phyloP scores from a whole-genome alignment of 495 filamentous ascomycete species.

The Aspergillus leporis region DNA sequence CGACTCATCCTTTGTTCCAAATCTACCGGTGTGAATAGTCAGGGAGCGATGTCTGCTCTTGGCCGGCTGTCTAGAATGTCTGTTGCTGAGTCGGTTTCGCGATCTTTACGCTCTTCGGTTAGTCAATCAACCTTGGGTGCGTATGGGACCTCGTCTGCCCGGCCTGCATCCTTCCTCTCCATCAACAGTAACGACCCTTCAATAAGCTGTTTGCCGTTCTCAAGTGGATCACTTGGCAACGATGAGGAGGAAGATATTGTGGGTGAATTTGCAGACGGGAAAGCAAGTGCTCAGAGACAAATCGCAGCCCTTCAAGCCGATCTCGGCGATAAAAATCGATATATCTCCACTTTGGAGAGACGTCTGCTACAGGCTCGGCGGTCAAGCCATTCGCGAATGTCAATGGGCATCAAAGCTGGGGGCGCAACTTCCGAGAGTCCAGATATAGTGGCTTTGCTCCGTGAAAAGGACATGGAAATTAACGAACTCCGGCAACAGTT shows the following conservation, averaged over 20 bases:
- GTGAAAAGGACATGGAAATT: slow-evolving; percentile 94
- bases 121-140: slow-evolving; percentile 65
- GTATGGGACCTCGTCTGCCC: slow-evolving; percentile 53
- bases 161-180: slow-evolving; percentile 68
- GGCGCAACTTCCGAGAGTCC: slow-evolving; percentile 67
- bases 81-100: slow-evolving; percentile 45
- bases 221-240: slow-evolving; percentile 37
- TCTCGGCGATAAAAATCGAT: slow-evolving; percentile 90
- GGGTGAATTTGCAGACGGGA: slow-evolving; percentile 84
- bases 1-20: slow-evolving; percentile 93
- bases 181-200: slow-evolving; percentile 43
- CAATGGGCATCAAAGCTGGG: slow-evolving; percentile 61
- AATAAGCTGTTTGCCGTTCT: slow-evolving; percentile 35
- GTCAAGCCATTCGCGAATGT: slow-evolving; percentile 84
- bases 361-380: slow-evolving; percentile 87
- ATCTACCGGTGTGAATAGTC: slow-evolving; percentile 84
- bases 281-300: slow-evolving; percentile 75
- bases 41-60: slow-evolving; percentile 69
- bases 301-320: slow-evolving; percentile 90
- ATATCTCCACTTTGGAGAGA: slow-evolving; percentile 91
- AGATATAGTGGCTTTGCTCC: slow-evolving; percentile 64
- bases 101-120: slow-evolving; percentile 69
- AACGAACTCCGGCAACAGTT: slow-evolving; percentile 83
- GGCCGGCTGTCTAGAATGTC: slow-evolving; percentile 68
- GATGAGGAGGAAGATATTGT: slow-evolving; percentile 72